phyloP scores from a whole-genome alignment of 2,329 filamentous ascomycete genomes.

The Trichoderma pleuroti region DNA sequence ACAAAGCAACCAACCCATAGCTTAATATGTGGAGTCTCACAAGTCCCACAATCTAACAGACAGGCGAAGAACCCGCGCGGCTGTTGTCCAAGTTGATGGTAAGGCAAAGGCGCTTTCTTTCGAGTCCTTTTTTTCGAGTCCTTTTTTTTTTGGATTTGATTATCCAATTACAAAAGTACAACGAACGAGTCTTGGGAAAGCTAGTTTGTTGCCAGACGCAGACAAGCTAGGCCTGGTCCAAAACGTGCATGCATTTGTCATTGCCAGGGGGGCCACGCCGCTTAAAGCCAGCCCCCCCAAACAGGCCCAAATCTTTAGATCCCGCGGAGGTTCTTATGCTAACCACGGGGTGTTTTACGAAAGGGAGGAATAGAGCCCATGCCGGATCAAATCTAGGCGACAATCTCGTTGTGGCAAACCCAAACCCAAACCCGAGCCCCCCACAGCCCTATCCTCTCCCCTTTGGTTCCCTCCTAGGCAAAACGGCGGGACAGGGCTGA shows the following conservation, averaged over 20 bases:
- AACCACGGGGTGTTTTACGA: background rate
- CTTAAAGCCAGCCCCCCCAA: background rate
- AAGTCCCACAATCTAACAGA: background rate
- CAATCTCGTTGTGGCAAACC: background rate
- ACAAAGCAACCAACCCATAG: background rate
- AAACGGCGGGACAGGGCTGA: background rate
- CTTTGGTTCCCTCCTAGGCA: background rate
- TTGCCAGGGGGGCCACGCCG: background rate
- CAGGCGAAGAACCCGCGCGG: background rate
- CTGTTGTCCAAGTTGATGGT: background rate
- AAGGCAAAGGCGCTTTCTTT: background rate
- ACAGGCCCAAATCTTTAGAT: background rate
- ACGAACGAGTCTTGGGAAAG: background rate
- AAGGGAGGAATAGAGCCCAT: background rate
- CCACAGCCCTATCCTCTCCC: background rate
- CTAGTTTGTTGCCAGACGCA: background rate
- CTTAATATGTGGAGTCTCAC: background rate
- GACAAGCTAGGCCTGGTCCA: background rate
- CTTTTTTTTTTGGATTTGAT: too few species aligned
- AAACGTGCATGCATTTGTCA: slow-evolving; percentile 4
- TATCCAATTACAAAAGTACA: too few species aligned
- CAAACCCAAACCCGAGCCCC: background rate
- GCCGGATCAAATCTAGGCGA: background rate
- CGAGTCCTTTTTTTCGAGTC: background rate
- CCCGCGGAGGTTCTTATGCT: background rate